These are phyloP conservation scores for Colletotrichum noveboracense DNA, from an alignment of 2,329 filamentous ascomycete species.

Conservation along the genomic window DNA sequence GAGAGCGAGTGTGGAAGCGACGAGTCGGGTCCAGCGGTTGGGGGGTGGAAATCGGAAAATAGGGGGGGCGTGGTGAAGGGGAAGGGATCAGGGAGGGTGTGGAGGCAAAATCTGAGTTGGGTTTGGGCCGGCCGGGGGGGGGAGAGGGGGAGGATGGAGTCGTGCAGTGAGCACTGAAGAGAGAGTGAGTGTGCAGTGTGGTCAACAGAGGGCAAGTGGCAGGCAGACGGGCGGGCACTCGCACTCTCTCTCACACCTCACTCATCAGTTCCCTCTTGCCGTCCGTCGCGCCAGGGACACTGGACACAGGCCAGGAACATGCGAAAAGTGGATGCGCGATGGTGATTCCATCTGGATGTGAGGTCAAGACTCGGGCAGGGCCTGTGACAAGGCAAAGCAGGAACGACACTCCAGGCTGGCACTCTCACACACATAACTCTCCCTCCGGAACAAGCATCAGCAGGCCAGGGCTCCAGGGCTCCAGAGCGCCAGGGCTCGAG, in stretches of 20 bases:
- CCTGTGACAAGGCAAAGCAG: not conserved
- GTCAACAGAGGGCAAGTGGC: not conserved
- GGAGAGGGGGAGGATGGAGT: not conserved
- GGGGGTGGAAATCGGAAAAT: conserved; percentile 1
- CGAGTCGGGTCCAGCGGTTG: conserved; percentile 17
- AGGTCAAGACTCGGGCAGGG: not conserved
- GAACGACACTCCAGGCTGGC: not conserved
- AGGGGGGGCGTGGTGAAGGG: not conserved
- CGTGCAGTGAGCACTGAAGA: not conserved
- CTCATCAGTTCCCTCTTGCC: not conserved
- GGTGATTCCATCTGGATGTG: not conserved
- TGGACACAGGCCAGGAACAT: not conserved
- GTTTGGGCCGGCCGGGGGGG: conserved; percentile 9
- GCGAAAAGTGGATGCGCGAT: not conserved
- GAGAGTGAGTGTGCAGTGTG: not conserved
- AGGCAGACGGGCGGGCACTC: not conserved
- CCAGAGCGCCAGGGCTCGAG: not conserved
- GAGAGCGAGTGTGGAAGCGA: conserved; percentile 12
- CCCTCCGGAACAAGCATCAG: not conserved
- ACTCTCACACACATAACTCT: not conserved
- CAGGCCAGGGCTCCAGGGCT: not conserved
- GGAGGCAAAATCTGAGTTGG: conserved; percentile 9
- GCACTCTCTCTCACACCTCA: not conserved
- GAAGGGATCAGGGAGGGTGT: conserved; percentile 2
- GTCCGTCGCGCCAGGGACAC: not conserved